These are phyloP conservation scores for Laguncularia racemosa DNA, from an alignment of 345 rosid genomes.

Conservation along the genomic window DNA sequence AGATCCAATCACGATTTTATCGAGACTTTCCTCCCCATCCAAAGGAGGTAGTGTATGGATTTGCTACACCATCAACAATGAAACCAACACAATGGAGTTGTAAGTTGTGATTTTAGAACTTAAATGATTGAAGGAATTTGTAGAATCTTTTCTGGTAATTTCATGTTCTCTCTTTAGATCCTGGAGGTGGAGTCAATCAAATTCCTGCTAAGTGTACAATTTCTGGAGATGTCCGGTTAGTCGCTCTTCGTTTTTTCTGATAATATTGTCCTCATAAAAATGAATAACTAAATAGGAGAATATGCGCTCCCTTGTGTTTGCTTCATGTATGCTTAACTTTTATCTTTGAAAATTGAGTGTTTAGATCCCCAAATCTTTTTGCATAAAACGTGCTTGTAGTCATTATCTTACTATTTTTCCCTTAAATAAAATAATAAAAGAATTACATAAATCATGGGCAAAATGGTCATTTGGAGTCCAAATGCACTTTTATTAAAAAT, in stretches of 20 bases:
- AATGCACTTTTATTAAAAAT: too few relatives aligned
- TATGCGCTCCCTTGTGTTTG: background rate
- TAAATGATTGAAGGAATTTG: slow-evolving; percentile 7
- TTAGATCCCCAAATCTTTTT: background rate
- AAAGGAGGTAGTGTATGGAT: slow-evolving; percentile 70
- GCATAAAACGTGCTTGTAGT: background rate
- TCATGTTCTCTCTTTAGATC: slow-evolving; percentile 44
- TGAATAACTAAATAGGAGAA: too few relatives aligned
- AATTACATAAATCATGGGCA: too few relatives aligned
- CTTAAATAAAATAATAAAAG: too few relatives aligned
- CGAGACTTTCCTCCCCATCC: slow-evolving; percentile 85
- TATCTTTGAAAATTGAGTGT: slow-evolving; percentile 3
- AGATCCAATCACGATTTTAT: slow-evolving; percentile 73
- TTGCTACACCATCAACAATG: slow-evolving; percentile 97
- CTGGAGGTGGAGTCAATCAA: slow-evolving; percentile 98
- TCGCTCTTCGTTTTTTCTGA: background rate
- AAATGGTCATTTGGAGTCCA: too few relatives aligned
- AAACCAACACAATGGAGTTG: slow-evolving; percentile 98
- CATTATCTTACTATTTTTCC: too few relatives aligned
- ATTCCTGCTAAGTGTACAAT: slow-evolving; percentile 86
- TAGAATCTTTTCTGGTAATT: slow-evolving; percentile 12
- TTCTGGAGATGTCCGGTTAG: slow-evolving; percentile 89
- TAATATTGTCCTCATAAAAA: too few relatives aligned
- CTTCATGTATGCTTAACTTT: slow-evolving; percentile 6
- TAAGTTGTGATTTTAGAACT: slow-evolving; percentile 26